Percentiles rank a stretch among this genome's conserved stretches.
Conservation (phyloP, 768 basidiomycete genomes). For the Boletus tylopilopsis region DNA sequence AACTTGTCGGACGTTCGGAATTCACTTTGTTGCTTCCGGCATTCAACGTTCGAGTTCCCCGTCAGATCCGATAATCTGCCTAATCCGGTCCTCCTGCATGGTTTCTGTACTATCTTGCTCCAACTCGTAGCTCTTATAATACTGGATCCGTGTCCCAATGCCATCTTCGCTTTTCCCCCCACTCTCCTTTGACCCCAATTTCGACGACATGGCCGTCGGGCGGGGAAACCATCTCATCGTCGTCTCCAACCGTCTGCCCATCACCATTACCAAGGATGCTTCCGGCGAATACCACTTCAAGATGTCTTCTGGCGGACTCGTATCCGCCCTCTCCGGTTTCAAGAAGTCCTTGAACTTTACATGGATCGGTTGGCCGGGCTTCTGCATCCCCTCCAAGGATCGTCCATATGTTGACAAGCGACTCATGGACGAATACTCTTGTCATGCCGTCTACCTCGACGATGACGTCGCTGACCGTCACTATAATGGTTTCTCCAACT, state of each 20-base stretch:
- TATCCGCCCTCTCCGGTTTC: slow-evolving; percentile 94
- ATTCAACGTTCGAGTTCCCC: neutral
- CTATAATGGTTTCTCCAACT: slow-evolving; percentile 99
- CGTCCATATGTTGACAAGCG: slow-evolving; percentile 87
- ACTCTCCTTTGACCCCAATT: slow-evolving; percentile 24
- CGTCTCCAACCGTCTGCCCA: slow-evolving; percentile 91
- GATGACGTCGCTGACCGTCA: slow-evolving; percentile 98
- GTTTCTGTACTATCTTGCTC: slow-evolving; percentile 18
- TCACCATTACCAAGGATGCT: slow-evolving; percentile 93
- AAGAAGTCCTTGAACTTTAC: slow-evolving; percentile 98
- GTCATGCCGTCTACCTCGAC: slow-evolving; percentile 96
- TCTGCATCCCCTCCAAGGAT: slow-evolving; percentile 91
- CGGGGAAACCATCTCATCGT: slow-evolving; percentile 80
- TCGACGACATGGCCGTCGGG: slow-evolving; percentile 42
- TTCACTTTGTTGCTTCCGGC: neutral
- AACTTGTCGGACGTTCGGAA: neutral
- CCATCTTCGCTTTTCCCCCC: slow-evolving; percentile 25
- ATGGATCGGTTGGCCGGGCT: slow-evolving; percentile 96
- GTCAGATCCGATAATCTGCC: slow-evolving; percentile 33
- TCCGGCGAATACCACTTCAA: slow-evolving; percentile 95
- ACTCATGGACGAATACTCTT: slow-evolving; percentile 92
- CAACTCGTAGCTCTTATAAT: slow-evolving; percentile 29
- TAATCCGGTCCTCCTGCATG: slow-evolving; percentile 25
- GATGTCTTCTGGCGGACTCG: slow-evolving; percentile 98
- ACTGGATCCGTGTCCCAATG: slow-evolving; percentile 14